A percentile compares a stretch with the other conserved stretches of the same genome.
Evolutionary conservation across 768 basidiomycete genomes (phyloP).

Genomic region (Boletus rex-veris): DNA sequence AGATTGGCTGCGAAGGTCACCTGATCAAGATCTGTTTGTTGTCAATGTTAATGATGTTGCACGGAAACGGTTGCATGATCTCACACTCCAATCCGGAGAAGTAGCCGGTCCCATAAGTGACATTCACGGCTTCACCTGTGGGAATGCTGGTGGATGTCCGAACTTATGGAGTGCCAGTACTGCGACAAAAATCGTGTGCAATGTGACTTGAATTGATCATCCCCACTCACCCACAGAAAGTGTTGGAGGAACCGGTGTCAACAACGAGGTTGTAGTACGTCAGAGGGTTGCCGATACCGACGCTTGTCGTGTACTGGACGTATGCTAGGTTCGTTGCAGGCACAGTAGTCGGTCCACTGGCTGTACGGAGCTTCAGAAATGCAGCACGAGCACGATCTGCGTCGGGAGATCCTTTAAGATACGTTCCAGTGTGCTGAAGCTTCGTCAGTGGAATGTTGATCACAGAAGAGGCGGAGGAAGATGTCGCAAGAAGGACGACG

Average conservation of each 20-base stretch:
- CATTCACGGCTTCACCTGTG: slow-evolving; percentile 20
- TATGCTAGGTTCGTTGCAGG: slow-evolving; percentile 14
- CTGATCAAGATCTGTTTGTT: slow-evolving; percentile 21
- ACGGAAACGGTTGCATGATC: not conserved
- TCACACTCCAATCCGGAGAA: slow-evolving; percentile 37
- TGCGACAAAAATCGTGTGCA: not conserved
- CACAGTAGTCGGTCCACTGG: slow-evolving; percentile 11
- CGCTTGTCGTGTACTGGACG: slow-evolving; percentile 16
- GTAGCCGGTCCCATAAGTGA: slow-evolving; percentile 8
- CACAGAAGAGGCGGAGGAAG: not conserved
- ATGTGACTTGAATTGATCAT: not conserved
- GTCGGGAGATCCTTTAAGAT: slow-evolving; percentile 17
- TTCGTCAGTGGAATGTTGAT: slow-evolving; percentile 12
- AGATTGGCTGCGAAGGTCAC: slow-evolving; percentile 24
- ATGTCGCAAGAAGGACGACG: slow-evolving; percentile 4
- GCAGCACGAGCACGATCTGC: slow-evolving; percentile 17
- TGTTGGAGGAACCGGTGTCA: slow-evolving; percentile 34
- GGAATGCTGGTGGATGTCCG: slow-evolving; percentile 22
- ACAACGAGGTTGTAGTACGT: slow-evolving; percentile 29
- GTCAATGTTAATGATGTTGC: not conserved
- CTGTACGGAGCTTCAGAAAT: slow-evolving; percentile 1
- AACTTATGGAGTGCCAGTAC: slow-evolving; percentile 15
- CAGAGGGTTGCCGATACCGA: slow-evolving; percentile 27
- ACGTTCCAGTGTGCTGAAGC: slow-evolving; percentile 8
- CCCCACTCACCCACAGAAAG: slow-evolving; percentile 20